Evolutionary conservation across 768 basidiomycete species (phyloP), one percentile per base, ranked within the genome.

Genomic region (Trametes cinnabarina): DNA sequence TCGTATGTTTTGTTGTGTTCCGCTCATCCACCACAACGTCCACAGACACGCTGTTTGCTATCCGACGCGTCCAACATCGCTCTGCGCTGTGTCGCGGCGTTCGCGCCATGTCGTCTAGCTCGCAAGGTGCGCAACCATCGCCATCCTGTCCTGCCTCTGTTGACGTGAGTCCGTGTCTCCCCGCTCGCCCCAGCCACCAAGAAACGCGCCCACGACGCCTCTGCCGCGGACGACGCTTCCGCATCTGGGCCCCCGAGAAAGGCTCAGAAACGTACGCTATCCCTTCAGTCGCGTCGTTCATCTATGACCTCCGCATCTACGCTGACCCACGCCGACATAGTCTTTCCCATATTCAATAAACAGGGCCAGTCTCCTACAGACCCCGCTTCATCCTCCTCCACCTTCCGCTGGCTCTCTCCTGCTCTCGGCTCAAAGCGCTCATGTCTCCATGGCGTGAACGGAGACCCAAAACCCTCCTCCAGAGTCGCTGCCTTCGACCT

Each of bases 401-500:
- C 62, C 11, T 72, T 74, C 51, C 67, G 62, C 23, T 73, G 73
- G 73, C 52, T 68, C 57, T 60, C 51, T 7, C 69, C 72, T n/a
- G 43, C 69, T 0, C 68, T 73, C 8, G 72, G 73, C 3, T 64
- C 67, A 2, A 60, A 66, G 19, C 65, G 64, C 11, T 71, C 74
- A 14, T 77, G 75, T 53, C 65, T 76, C 9, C 73, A 76, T 55
- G 77, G 72, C 32, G 51, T 68, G 25, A 69, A 74, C 67, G 61
- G 70, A 7, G 62, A 68, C 0, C 86, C 85, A 0, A 67, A 71
- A 12, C 72, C 75, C 8, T 73, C 71, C 1, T 34, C 76, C n/a
- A 88, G 86, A 62, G 81, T 93, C 30, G 88, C 90, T 10, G 81
- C 85, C 12, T 90, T 94, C 61, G 94, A 97, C 69, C 74, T 97